These are phyloP conservation scores for Umbilicus rupestris DNA, from an alignment of 164 flowering plant genomes.

Conservation along the genomic window DNA sequence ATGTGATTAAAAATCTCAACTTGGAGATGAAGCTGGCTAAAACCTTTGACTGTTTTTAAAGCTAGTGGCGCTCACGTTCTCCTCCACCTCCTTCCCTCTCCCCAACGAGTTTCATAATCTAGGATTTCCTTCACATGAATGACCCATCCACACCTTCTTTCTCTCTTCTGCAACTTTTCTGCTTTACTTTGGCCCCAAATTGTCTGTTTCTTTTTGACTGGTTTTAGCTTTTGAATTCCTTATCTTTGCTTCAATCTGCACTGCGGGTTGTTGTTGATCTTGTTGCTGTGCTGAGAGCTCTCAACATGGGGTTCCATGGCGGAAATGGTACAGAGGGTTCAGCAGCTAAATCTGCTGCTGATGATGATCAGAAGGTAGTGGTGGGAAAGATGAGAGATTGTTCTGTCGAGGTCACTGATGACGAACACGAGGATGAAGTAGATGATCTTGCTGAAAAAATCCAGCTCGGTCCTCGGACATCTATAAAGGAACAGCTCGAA, in stretches of 20 bases:
- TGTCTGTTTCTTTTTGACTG: neutral
- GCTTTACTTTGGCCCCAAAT: neutral
- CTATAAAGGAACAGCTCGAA: neutral
- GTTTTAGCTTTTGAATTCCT: neutral
- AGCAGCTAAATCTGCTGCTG: neutral
- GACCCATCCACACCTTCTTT: neutral
- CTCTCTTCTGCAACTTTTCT: neutral
- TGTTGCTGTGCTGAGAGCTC: too few relatives aligned
- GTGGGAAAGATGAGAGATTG: neutral
- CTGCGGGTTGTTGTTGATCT: neutral
- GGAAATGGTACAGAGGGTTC: neutral
- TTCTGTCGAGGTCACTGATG: neutral
- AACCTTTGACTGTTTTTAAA: neutral
- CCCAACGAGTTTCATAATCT: slow-evolving; percentile 3
- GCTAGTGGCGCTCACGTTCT: neutral
- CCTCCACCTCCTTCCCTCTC: slow-evolving; percentile 7
- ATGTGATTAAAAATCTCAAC: neutral
- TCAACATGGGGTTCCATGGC: neutral
- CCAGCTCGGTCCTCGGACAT: neutral
- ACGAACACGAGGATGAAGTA: neutral
- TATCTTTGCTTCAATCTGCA: neutral
- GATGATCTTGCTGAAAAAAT: slow-evolving; percentile 2
- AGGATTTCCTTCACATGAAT: neutral
- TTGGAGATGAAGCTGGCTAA: neutral
- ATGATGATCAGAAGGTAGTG: neutral